Percentiles rank a stretch among this genome's conserved stretches.
Conservation (phyloP, 257 asterid species). For the Salvia miltiorrhiza region DNA sequence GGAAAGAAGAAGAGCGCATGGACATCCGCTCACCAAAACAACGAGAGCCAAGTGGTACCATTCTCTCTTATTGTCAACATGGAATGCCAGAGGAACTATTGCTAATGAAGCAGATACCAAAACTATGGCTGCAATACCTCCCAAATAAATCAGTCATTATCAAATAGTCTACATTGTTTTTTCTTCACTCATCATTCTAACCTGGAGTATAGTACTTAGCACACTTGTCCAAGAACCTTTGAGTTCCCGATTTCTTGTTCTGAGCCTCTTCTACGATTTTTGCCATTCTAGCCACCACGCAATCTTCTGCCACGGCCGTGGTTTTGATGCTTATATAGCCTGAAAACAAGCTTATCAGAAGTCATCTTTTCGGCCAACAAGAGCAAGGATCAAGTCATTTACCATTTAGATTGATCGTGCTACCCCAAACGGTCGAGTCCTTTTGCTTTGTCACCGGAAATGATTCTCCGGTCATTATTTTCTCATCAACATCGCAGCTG, state of each 20-base stretch:
- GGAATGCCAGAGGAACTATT: conserved; percentile 51
- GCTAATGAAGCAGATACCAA: conserved; percentile 50
- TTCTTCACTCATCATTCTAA: conserved; percentile 6
- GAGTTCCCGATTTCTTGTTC: conserved; percentile 63
- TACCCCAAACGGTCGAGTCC: conserved; percentile 78
- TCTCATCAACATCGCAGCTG: conserved; percentile 81
- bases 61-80: conserved; percentile 39
- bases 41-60: conserved; percentile 86
- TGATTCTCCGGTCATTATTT: conserved; percentile 78
- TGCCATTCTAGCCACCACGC: conserved; percentile 82
- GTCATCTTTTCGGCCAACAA: not conserved
- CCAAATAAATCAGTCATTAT: not conserved
- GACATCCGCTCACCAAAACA: conserved; percentile 79
- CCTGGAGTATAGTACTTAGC: conserved; percentile 93
- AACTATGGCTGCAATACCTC: conserved; percentile 51
- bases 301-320: conserved; percentile 63
- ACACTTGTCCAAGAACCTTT: conserved; percentile 73
- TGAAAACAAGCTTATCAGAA: conserved; percentile 15
- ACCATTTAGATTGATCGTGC: conserved; percentile 86
- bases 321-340: conserved; percentile 69
- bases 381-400: not conserved
- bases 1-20: conserved; percentile 83
- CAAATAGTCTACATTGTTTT: not conserved
- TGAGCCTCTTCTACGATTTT: conserved; percentile 92
- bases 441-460: conserved; percentile 73